Base-by-base conservation (phyloP, 257 asterid species). In the Ballota nigra region DNA sequence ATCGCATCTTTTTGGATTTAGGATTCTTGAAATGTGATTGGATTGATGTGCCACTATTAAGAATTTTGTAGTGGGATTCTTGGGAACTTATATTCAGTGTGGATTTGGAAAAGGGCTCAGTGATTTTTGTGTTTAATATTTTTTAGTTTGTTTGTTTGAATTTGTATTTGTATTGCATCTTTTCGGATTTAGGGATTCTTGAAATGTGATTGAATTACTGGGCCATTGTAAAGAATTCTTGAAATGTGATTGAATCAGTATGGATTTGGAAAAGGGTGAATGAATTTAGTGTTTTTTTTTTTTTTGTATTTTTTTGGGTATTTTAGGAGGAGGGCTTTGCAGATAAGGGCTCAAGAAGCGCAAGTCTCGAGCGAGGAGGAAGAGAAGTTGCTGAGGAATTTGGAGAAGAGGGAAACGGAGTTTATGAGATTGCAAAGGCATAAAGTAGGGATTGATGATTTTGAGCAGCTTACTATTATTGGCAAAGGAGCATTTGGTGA, bases 371-470 rank as follows among this genome's bases (percentile, higher is more conserved):
- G 83, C 26, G 97, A 91, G 83, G 96, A 94, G 80, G 91, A 94
- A 59, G 96, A 94, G 80, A 87, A 75, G 83, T 79, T 94, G 97
- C 16, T 94, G 72, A 82, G 96, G 86, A 91, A 91, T 81, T 80
- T 94, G 90, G 99, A 89, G 78, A 88, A 76, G 78, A 88, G 91
- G 76, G 99, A 94, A 75, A 94, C 99, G 0, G 99, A 88, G 81
- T 94, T 80, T 70, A 94, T 94, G 99, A 91, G 99, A 80, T 80
- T 88, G 87, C 99, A 94, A 84, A 89, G 97, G 89, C 97, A 91
- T 83, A 94, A 91, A 84, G 92, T 94, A 23, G 97, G 99, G 41
- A 87, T 94, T 77, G 99, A 94, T 86, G 99, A 94, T 73, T 94
- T 94, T 66, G 97, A 94, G 84, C 96, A 79, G 83, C 74, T 94